These are phyloP conservation scores for Aspergillus sp. DNA, from an alignment of 2,329 filamentous ascomycete species.

Conservation along the genomic window DNA sequence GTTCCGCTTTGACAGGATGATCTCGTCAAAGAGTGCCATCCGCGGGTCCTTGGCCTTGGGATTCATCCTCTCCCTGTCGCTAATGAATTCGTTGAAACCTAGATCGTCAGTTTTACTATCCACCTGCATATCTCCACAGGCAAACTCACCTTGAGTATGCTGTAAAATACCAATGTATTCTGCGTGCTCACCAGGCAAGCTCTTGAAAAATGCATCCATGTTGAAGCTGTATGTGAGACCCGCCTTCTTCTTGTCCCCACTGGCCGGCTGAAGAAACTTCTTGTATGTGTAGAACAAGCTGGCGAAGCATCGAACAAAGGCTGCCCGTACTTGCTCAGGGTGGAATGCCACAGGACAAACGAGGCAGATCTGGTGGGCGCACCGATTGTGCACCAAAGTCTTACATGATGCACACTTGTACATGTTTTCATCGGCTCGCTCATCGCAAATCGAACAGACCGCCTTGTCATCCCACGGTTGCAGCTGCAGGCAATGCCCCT, in stretches of 20 bases:
- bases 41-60: slow-evolving; percentile 57
- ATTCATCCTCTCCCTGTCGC: slow-evolving; percentile 62
- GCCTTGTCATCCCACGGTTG: slow-evolving; percentile 49
- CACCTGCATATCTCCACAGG: neutral
- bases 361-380: slow-evolving; percentile 63
- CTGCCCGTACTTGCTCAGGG: slow-evolving; percentile 68
- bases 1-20: slow-evolving; percentile 67
- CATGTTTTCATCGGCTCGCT: slow-evolving; percentile 63
- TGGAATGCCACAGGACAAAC: slow-evolving; percentile 70
- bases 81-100: slow-evolving; percentile 68
- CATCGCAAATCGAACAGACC: slow-evolving; percentile 54
- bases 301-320: slow-evolving; percentile 71
- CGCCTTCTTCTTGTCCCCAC: slow-evolving; percentile 64
- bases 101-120: neutral
- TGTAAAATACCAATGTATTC: slow-evolving; percentile 67
- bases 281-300: slow-evolving; percentile 72
- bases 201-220: slow-evolving; percentile 68
- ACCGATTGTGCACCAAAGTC: slow-evolving; percentile 61
- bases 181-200: slow-evolving; percentile 66
- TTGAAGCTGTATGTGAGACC: slow-evolving; percentile 68
- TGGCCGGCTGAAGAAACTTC: slow-evolving; percentile 63
- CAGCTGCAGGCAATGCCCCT: slow-evolving; percentile 55
- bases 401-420: slow-evolving; percentile 55
- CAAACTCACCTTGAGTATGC: slow-evolving; percentile 62
- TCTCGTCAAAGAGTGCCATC: slow-evolving; percentile 67